Evolutionary conservation across 2,329 filamentous ascomycete species (phyloP).

Genomic region (Alternaria viburni): DNA sequence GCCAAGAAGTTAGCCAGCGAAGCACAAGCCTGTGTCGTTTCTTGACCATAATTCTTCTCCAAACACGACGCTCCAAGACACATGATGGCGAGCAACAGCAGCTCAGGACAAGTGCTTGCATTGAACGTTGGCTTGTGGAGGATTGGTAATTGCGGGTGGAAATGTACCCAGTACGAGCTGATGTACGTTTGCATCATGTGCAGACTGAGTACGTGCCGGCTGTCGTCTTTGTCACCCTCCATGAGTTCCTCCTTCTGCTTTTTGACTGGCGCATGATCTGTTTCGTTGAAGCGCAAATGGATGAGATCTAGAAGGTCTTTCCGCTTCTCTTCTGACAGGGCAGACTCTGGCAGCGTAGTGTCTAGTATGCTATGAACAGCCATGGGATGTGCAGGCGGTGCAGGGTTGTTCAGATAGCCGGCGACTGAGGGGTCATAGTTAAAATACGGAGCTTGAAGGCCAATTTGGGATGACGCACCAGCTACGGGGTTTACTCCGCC

Average conservation of each 20-base stretch:
- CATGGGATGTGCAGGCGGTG: conserved; percentile 79
- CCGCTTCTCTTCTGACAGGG: conserved; percentile 86
- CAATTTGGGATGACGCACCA: conserved; percentile 49
- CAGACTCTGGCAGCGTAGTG: conserved; percentile 76
- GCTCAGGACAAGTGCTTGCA: conserved; percentile 82
- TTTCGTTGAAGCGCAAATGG: conserved; percentile 79
- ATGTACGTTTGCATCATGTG: conserved; percentile 95
- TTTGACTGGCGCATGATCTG: conserved; percentile 73
- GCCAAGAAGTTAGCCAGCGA: conserved; percentile 88
- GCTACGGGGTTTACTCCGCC: conserved; percentile 44
- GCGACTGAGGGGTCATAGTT: conserved; percentile 57
- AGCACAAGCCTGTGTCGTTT: conserved; percentile 76
- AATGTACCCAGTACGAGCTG: conserved; percentile 90
- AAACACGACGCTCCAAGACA: conserved; percentile 89
- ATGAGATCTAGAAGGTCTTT: conserved; percentile 84
- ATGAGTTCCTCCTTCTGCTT: conserved; percentile 78
- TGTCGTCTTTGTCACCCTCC: conserved; percentile 74
- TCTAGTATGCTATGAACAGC: conserved; percentile 86
- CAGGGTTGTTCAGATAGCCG: conserved; percentile 56
- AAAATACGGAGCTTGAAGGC: conserved; percentile 59
- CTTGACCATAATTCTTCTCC: conserved; percentile 78
- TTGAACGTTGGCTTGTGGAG: conserved; percentile 93
- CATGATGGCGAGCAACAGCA: conserved; percentile 87
- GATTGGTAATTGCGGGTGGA: conserved; percentile 92
- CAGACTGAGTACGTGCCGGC: conserved; percentile 73